phyloP scores from a whole-genome alignment of 108 stramenopile genomes.

The Discostella pseudostelligera region DNA sequence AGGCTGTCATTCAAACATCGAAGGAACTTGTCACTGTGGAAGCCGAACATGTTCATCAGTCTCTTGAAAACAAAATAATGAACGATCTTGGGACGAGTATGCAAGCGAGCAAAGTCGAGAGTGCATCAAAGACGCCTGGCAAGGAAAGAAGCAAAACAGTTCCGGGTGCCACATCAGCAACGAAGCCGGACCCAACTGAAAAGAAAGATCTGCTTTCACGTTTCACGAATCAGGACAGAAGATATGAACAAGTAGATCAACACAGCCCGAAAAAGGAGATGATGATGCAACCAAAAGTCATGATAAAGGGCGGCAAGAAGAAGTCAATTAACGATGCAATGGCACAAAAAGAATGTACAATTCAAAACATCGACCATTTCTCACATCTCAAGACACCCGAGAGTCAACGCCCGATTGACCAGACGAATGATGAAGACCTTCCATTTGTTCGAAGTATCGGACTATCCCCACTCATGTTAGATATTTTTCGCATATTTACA shows the following conservation, averaged over 20 bases:
- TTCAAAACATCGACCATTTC: neutral
- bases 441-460: neutral
- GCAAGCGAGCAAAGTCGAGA: too few species aligned
- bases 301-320: neutral
- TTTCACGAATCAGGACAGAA: constrained; percentile 18
- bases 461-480: neutral
- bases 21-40: too few species aligned
- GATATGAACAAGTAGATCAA: constrained; percentile 6
- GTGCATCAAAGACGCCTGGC: too few species aligned
- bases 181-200: too few species aligned
- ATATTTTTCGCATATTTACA: constrained; percentile 14
- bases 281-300: neutral
- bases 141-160: too few species aligned
- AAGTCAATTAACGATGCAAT: neutral
- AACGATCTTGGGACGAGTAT: too few species aligned
- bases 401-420: constrained; percentile 1
- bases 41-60: too few species aligned
- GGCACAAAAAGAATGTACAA: neutral
- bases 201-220: constrained; percentile 21
- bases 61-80: too few species aligned
- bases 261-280: constrained; percentile 1
- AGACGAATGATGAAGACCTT: neutral
- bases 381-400: constrained; percentile 6
- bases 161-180: too few species aligned
- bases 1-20: too few species aligned